These are phyloP conservation scores for Populus tremula DNA, from an alignment of 345 rosid species.

Conservation along the genomic window DNA sequence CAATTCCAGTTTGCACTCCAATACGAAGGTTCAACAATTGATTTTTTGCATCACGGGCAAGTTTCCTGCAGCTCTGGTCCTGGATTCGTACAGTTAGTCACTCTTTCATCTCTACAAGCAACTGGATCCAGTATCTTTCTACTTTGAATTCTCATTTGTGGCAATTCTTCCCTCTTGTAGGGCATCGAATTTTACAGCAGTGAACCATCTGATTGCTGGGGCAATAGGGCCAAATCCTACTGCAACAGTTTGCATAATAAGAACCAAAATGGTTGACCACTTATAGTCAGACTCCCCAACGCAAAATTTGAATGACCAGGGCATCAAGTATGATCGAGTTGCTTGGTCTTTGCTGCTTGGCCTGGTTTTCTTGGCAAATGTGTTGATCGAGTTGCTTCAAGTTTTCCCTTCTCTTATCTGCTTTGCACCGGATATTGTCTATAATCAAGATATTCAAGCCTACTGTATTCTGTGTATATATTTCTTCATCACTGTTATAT, in stretches of 20 bases:
- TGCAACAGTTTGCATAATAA: conserved; percentile 58
- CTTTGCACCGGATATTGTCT: background rate
- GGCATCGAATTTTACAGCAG: conserved; percentile 64
- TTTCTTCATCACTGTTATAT: no score
- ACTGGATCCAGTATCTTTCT: conserved; percentile 63
- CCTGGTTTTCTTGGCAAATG: background rate
- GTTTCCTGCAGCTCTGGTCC: conserved; percentile 47
- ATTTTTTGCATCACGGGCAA: conserved; percentile 30
- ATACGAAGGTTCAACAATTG: conserved; percentile 42
- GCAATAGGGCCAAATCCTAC: conserved; percentile 62
- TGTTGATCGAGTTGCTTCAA: background rate
- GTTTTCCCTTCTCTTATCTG: background rate
- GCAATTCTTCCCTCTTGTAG: conserved; percentile 34
- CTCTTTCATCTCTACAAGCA: conserved; percentile 62
- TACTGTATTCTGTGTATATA: no score
- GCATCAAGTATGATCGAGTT: conserved; percentile 47
- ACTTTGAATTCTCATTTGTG: conserved; percentile 38
- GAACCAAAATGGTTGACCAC: conserved; percentile 61
- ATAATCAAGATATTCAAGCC: background rate
- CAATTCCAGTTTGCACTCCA: conserved; percentile 55
- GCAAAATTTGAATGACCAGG: conserved; percentile 53
- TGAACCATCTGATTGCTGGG: conserved; percentile 71
- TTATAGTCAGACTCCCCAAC: conserved; percentile 71
- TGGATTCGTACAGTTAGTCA: conserved; percentile 36
- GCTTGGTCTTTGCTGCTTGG: background rate